Conservation (phyloP, 495 filamentous ascomycete species). For the Podospora appendiculata region DNA sequence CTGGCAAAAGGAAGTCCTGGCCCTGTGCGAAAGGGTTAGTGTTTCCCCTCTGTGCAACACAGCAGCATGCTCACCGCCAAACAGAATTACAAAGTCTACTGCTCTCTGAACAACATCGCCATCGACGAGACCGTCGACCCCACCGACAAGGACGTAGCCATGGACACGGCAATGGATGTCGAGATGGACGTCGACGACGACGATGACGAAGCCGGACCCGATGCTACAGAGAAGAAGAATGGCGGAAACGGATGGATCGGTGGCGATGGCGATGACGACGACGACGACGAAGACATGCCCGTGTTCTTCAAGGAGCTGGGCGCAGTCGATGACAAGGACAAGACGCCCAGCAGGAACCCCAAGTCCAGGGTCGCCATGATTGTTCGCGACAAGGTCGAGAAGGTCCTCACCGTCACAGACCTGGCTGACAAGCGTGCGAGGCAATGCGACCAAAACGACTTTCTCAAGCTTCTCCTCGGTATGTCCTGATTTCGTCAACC, state of each 20-base stretch:
- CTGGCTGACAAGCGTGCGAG: conserved; percentile 73
- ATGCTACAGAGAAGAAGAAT: conserved; percentile 23
- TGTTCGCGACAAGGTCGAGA: conserved; percentile 73
- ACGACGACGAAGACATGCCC: conserved; percentile 48
- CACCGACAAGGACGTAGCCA: conserved; percentile 25
- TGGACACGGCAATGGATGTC: conserved; percentile 40
- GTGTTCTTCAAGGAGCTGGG: conserved; percentile 70
- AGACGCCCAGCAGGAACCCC: conserved; percentile 43
- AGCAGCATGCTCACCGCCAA: neutral
- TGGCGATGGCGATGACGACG: conserved; percentile 29
- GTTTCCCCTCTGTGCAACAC: neutral
- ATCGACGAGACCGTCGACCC: conserved; percentile 64
- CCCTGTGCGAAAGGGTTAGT: conserved; percentile 57
- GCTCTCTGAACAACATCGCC: conserved; percentile 70
- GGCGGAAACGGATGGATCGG: conserved; percentile 30
- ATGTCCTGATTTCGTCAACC: neutral
- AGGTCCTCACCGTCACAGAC: conserved; percentile 67
- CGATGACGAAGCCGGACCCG: conserved; percentile 41
- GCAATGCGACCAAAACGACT: conserved; percentile 86
- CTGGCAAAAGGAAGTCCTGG: conserved; percentile 66
- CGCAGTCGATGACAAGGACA: conserved; percentile 35
- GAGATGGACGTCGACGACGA: conserved; percentile 50
- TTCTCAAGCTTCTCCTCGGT: conserved; percentile 49
- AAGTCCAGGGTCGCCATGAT: conserved; percentile 69
- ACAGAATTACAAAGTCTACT: conserved; percentile 78